phyloP scores from a whole-genome alignment of 495 filamentous ascomycete genomes.

The Aspergillus panamensis region DNA sequence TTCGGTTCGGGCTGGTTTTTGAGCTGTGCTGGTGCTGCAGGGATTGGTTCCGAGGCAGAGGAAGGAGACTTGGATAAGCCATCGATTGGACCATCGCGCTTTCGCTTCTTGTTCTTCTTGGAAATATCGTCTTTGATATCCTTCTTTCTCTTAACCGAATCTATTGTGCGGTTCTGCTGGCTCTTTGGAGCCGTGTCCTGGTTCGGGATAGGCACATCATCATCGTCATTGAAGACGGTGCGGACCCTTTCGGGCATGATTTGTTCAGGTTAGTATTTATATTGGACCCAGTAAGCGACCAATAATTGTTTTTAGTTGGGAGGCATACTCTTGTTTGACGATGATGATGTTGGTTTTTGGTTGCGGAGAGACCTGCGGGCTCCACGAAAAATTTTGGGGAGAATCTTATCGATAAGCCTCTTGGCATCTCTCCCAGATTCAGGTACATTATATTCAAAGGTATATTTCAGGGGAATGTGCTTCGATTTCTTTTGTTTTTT shows the following conservation, averaged over 20 bases:
- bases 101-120: conserved; percentile 45
- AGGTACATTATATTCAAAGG: no score
- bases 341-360: not conserved
- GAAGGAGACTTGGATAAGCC: conserved; percentile 7
- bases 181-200: conserved; percentile 5
- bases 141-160: conserved; percentile 17
- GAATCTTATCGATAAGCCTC: conserved; percentile 21
- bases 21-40: not conserved
- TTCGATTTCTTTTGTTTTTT: no score
- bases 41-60: not conserved
- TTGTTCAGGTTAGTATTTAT: not conserved
- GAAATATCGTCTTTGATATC: conserved; percentile 26
- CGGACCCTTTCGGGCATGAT: conserved; percentile 51
- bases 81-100: conserved; percentile 33
- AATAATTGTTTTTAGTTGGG: not conserved
- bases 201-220: conserved; percentile 15
- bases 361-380: not conserved
- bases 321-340: not conserved
- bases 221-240: conserved; percentile 37
- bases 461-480: no score
- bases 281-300: conserved; percentile 3
- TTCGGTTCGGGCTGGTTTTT: not conserved
- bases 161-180: conserved; percentile 3
- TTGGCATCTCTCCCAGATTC: not conserved
- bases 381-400: conserved; percentile 10